These are phyloP conservation scores for Neurospora cerealis DNA, from an alignment of 495 filamentous ascomycete genomes.

Conservation along the genomic window DNA sequence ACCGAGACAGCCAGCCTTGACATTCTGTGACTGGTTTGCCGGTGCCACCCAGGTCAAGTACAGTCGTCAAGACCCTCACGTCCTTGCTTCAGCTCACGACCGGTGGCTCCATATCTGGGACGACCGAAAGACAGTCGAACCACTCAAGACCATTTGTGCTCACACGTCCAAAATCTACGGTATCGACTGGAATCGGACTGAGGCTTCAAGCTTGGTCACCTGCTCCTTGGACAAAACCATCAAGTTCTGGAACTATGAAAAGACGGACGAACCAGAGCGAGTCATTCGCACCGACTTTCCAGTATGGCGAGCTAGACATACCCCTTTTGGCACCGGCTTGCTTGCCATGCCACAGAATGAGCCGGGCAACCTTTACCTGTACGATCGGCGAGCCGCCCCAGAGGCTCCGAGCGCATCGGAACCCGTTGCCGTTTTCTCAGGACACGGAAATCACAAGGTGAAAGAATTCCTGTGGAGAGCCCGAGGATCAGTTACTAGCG, in stretches of 20 bases:
- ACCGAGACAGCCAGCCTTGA: conserved; percentile 62
- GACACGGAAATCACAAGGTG: conserved; percentile 70
- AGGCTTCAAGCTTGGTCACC: conserved; percentile 61
- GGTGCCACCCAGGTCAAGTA: conserved; percentile 95
- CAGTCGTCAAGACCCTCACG: conserved; percentile 74
- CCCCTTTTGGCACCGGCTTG: conserved; percentile 80
- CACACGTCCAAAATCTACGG: conserved; percentile 97
- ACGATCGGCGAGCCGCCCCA: conserved; percentile 50
- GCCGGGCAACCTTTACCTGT: conserved; percentile 76
- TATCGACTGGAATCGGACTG: conserved; percentile 83
- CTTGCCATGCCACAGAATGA: conserved; percentile 87
- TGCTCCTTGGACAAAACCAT: conserved; percentile 89
- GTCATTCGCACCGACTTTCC: conserved; percentile 75
- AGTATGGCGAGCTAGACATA: conserved; percentile 88
- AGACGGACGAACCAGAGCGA: conserved; percentile 56
- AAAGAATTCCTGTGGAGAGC: conserved; percentile 92
- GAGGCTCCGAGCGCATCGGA: conserved; percentile 32
- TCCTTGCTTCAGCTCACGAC: conserved; percentile 86
- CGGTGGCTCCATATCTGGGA: conserved; percentile 86
- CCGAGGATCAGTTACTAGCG: conserved; percentile 56
- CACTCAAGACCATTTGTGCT: conserved; percentile 72
- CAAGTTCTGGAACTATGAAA: conserved; percentile 84
- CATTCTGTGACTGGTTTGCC: conserved; percentile 89
- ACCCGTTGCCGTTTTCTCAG: conserved; percentile 66
- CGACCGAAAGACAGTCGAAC: conserved; percentile 66